phyloP scores from a whole-genome alignment of 192 early-diverging fungal genomes.

The Lobosporangium transversale region DNA sequence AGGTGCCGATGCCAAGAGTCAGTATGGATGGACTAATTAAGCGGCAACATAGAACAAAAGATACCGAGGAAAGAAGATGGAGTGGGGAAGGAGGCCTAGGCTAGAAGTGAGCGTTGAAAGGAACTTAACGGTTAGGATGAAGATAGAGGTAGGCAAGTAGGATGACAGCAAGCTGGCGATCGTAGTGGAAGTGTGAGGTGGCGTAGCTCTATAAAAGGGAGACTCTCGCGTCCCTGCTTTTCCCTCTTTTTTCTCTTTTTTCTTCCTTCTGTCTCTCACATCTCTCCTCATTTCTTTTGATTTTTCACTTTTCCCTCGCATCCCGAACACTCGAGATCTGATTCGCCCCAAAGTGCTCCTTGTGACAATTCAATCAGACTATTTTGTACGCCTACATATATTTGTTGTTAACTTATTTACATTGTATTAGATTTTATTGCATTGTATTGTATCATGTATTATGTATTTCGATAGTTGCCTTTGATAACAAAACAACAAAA shows the following conservation, averaged over 20 bases:
- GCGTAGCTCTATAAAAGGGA: slow-evolving; percentile 3
- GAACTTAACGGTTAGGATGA: too few species aligned
- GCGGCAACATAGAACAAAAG: too few species aligned
- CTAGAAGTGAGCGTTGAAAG: too few species aligned
- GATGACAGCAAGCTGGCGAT: too few species aligned
- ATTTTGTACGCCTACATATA: neutral
- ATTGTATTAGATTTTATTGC: neutral
- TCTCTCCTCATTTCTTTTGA: neutral
- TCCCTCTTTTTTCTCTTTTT: neutral
- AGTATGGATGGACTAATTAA: too few species aligned
- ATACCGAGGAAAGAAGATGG: too few species aligned
- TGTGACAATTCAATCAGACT: neutral
- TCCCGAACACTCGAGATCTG: slow-evolving; percentile 1
- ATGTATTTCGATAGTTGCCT: neutral
- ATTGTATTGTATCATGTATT: neutral
- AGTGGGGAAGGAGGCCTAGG: too few species aligned
- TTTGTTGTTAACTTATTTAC: neutral
- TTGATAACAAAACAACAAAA: neutral
- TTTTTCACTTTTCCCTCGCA: neutral
- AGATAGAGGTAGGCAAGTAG: too few species aligned
- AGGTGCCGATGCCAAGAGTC: too few species aligned
- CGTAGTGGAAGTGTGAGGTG: too few species aligned
- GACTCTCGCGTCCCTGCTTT: slow-evolving; percentile 1
- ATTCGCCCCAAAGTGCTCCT: slow-evolving; percentile 1
- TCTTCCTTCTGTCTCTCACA: neutral